These are phyloP conservation scores for Dictyostelium firmibasis DNA, from an alignment of 78 protist genomes.

Conservation along the genomic window DNA sequence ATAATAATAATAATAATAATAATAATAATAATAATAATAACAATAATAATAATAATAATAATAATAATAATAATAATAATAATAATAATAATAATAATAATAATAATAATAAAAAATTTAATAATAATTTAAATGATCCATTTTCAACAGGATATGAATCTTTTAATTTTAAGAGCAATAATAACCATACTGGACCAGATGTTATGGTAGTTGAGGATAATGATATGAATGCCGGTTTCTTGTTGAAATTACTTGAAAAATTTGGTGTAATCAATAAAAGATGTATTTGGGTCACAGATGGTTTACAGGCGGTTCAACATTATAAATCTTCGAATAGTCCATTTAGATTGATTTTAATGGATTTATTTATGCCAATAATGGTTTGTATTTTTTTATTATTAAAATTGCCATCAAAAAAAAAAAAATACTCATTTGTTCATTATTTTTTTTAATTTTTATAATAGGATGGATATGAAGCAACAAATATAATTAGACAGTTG, in stretches of 20 bases:
- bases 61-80: not conserved
- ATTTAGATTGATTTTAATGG: constrained; percentile 57
- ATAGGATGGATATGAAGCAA: constrained; percentile 70
- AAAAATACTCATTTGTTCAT: not conserved
- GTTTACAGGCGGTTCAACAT: constrained; percentile 59
- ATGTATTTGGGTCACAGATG: constrained; percentile 71
- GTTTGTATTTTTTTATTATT: not conserved
- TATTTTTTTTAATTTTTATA: not conserved
- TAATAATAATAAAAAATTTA: not conserved
- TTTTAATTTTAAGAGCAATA: not conserved
- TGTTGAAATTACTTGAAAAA: constrained; percentile 50
- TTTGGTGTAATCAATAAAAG: constrained; percentile 56
- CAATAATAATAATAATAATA: too few relatives aligned
- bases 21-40: too few relatives aligned
- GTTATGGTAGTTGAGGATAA: constrained; percentile 77
- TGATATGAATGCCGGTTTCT: constrained; percentile 72
- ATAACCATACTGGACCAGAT: constrained; percentile 20
- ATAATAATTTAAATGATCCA: not conserved
- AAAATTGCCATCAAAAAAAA: not conserved
- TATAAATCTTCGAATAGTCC: constrained; percentile 14
- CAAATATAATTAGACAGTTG: constrained; percentile 56
- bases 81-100: not conserved
- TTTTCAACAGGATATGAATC: not conserved
- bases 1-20: too few relatives aligned
- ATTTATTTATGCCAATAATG: constrained; percentile 74